Evolutionary conservation across 78 protist species (phyloP).

Genomic region (Planoprotostelium fungivorum): DNA sequence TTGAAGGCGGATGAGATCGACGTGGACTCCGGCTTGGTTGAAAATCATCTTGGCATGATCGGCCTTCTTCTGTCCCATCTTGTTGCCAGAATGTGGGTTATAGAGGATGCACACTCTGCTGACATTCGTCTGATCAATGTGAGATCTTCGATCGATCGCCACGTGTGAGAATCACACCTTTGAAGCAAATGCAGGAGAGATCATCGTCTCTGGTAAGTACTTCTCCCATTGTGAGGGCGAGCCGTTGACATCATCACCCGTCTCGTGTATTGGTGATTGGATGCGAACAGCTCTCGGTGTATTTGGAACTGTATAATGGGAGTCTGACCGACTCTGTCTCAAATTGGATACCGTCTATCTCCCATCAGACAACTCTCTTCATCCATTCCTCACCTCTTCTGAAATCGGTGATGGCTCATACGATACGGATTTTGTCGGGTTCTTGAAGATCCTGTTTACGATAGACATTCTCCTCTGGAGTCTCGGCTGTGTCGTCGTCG

Average conservation of each 20-base stretch:
- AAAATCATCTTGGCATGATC: neutral
- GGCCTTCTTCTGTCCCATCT: conserved; percentile 50
- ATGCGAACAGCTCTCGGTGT: no score
- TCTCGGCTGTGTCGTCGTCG: no score
- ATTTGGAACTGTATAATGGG: no score
- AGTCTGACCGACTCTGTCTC: no score
- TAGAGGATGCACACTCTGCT: conserved; percentile 28
- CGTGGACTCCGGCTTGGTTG: neutral
- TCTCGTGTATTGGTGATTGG: conserved; percentile 1
- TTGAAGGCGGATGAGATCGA: conserved; percentile 24
- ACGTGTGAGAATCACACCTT: neutral
- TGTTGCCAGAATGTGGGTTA: conserved; percentile 47
- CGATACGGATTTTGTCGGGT: no score
- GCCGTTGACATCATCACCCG: neutral
- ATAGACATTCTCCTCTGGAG: no score
- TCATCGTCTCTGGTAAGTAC: neutral
- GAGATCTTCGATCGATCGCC: conserved; percentile 10
- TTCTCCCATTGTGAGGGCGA: conserved; percentile 54
- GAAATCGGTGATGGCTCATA: no score
- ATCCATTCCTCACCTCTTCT: no score
- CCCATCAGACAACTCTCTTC: no score
- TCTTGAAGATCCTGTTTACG: no score
- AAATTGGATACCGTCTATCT: no score
- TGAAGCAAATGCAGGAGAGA: neutral
- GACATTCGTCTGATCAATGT: conserved; percentile 23